These are phyloP conservation scores for Ceratocystiopsis minuta DNA, from an alignment of 2,329 filamentous ascomycete species.

Conservation along the genomic window DNA sequence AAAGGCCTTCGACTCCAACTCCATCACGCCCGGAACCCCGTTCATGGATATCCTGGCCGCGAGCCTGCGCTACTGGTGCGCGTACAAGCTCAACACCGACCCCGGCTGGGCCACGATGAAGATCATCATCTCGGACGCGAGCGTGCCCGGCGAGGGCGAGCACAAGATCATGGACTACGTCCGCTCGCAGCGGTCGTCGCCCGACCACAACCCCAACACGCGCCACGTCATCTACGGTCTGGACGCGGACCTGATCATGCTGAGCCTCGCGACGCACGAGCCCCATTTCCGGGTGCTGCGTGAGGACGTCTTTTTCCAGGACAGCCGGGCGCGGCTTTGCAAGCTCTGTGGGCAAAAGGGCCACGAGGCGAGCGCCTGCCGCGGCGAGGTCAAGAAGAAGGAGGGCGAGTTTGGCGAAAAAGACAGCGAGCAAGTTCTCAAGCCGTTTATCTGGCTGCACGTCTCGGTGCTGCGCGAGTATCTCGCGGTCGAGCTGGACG, in stretches of 20 bases:
- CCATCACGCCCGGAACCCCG: slow-evolving; percentile 87
- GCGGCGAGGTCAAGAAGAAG: slow-evolving; percentile 60
- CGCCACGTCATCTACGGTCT: slow-evolving; percentile 95
- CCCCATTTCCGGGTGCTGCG: slow-evolving; percentile 90
- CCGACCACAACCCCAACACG: slow-evolving; percentile 89
- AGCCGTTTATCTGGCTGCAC: slow-evolving; percentile 97
- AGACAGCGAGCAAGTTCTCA: slow-evolving; percentile 47
- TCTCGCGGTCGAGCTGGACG: slow-evolving; percentile 70
- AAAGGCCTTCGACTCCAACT: slow-evolving; percentile 80
- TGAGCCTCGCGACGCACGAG: slow-evolving; percentile 91
- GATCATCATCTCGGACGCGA: slow-evolving; percentile 95
- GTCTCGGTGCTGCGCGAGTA: slow-evolving; percentile 87
- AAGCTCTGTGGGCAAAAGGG: slow-evolving; percentile 82
- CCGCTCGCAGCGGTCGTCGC: slow-evolving; percentile 75
- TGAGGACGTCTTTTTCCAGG: slow-evolving; percentile 91
- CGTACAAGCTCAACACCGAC: slow-evolving; percentile 95
- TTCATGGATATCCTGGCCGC: slow-evolving; percentile 94
- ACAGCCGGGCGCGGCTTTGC: slow-evolving; percentile 67
- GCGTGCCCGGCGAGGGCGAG: slow-evolving; percentile 92
- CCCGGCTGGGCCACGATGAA: slow-evolving; percentile 91
- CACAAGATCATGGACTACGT: slow-evolving; percentile 99
- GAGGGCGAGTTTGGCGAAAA: slow-evolving; percentile 70
- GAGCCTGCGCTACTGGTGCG: slow-evolving; percentile 87
- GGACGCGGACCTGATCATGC: slow-evolving; percentile 96
- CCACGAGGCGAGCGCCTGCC: slow-evolving; percentile 75